Base-by-base conservation (phyloP, 1,284 basidiomycete genomes). In the Ceratobasidium sp. region DNA sequence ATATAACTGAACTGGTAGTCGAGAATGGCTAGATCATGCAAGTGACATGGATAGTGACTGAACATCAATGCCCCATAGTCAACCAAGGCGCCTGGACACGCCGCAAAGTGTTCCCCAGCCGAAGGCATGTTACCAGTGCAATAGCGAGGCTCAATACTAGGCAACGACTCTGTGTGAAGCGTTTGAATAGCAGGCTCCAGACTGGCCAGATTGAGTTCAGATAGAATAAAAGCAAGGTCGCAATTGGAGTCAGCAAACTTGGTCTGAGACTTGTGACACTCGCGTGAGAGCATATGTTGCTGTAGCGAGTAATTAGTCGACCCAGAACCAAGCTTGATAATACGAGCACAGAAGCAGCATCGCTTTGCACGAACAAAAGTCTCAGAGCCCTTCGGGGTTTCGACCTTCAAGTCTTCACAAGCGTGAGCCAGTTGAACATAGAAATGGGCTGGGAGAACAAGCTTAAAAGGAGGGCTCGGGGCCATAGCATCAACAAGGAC, bases 1-100 rank as follows among this genome's bases (percentile, higher is more conserved):
- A 54, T 54, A 54, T 30, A 54, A 1, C 8, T 30, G n/a, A 54
- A 21, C 1, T 30, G 14, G 28, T 54, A 54, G 13, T 30, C 28
- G 28, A 54, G 26, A 8, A 54, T 3, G 28, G 14, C 13, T 5
- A 18, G 3, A 14, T 54, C 52, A 32, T 54, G 52, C 8, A 54
- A 11, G 2, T 54, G 52, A 26, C 52, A 54, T 16, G 52, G 52
- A 54, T 54, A 54, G 13, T 54, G 52, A 32, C 52, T 54, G 13
- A 54, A 54, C 52, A 54, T 54, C 13, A 32, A 54, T 4, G n/a
- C 13, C 13, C 13, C 28, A 21, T 54, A 54, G 11, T 54, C 7
- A 16, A 16, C 14, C 2, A 30, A 32, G n/a, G 52, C 52, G 26
- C 52, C 52, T 5, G 52, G 52, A 14, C 52, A 54, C 14, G 50